Evolutionary conservation across 2,329 filamentous ascomycete genomes (phyloP).

Genomic region (Epichloe uncinata): DNA sequence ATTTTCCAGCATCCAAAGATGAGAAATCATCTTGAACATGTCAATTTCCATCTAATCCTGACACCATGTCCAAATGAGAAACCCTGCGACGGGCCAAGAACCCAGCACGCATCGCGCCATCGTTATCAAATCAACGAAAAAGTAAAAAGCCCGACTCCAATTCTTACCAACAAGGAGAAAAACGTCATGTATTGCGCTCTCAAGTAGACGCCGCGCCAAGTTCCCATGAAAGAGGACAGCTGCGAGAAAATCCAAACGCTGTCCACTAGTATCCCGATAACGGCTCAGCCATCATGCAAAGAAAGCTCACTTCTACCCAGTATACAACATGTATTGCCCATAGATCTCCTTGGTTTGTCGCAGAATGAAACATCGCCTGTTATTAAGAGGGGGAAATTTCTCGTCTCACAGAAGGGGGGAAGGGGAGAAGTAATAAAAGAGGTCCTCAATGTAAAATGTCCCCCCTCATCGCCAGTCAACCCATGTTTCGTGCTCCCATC

Average conservation of each 20-base stretch:
- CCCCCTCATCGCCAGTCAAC: background rate
- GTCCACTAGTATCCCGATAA: background rate
- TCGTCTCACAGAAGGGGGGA: background rate
- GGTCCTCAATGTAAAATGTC: background rate
- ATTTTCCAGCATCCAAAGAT: background rate
- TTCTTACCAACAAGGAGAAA: background rate
- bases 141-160: background rate
- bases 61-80: too few relatives aligned
- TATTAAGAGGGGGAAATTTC: background rate
- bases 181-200: background rate
- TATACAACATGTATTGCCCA: background rate
- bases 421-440: background rate
- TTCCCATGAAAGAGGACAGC: background rate
- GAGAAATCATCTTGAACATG: too few relatives aligned
- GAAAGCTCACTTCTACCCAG: background rate
- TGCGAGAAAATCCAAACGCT: background rate
- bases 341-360: background rate
- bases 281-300: background rate
- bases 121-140: background rate
- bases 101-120: too few relatives aligned
- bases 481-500: background rate
- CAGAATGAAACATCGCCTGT: too few relatives aligned
- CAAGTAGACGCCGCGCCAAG: conserved; percentile 1
- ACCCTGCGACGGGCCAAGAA: too few relatives aligned
- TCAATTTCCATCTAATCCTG: too few relatives aligned